Conservation (phyloP, 2,329 filamentous ascomycete genomes). For the Aspergillus sp. region DNA sequence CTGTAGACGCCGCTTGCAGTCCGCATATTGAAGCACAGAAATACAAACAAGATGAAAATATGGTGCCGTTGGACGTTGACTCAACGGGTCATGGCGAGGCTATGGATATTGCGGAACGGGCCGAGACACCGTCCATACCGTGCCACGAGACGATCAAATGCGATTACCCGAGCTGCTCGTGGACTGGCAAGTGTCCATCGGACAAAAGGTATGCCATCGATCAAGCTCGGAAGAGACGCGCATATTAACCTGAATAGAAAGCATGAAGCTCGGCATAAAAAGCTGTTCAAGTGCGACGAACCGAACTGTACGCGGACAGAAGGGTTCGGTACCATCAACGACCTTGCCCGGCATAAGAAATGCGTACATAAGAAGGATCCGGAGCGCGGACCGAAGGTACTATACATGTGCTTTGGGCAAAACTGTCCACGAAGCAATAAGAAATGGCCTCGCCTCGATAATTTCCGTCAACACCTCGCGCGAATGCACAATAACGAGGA, state of each 20-base stretch:
- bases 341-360: slow-evolving; percentile 75
- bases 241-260: slow-evolving; percentile 57
- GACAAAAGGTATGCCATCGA: slow-evolving; percentile 36
- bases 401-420: slow-evolving; percentile 60
- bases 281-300: slow-evolving; percentile 63
- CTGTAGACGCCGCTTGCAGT: slow-evolving; percentile 29
- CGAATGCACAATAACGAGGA: slow-evolving; percentile 62
- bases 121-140: slow-evolving; percentile 56
- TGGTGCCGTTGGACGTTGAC: slow-evolving; percentile 20
- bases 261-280: slow-evolving; percentile 69
- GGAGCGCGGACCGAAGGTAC: slow-evolving; percentile 48
- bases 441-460: slow-evolving; percentile 78
- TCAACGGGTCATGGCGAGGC: slow-evolving; percentile 9
- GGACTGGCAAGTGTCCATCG: slow-evolving; percentile 41
- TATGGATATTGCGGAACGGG: slow-evolving; percentile 33
- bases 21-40: slow-evolving; percentile 25
- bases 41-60: slow-evolving; percentile 21
- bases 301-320: slow-evolving; percentile 57
- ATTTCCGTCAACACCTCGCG: slow-evolving; percentile 77
- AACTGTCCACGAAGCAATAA: slow-evolving; percentile 64
- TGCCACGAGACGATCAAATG: slow-evolving; percentile 41
- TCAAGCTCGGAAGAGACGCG: too few relatives aligned
- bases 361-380: slow-evolving; percentile 63
- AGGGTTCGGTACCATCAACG: slow-evolving; percentile 79
- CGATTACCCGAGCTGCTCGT: slow-evolving; percentile 30